Base-by-base conservation (phyloP, 352 stramenopile genomes). In the Globisporangium iwayamae region DNA sequence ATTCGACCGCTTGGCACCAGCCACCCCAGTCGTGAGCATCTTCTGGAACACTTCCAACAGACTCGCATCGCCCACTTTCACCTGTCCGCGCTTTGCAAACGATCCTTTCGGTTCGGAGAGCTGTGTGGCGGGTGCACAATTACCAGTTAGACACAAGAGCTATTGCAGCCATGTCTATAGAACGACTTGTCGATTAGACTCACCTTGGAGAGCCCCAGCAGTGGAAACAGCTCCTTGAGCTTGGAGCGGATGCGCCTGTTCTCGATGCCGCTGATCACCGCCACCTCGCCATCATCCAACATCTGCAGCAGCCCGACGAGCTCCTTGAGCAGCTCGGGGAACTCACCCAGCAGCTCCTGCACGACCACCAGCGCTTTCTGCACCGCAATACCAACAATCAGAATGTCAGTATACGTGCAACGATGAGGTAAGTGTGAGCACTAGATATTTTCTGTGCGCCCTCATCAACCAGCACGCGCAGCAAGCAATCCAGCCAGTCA, bases 241-340 rank as follows among this genome's bases (percentile, higher is more conserved):
- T 89, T 79, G 9, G 66, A 69, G 25, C 77, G 81, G 46, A 96
- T 88, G 62, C 73, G 74, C 48, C 63, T 68, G 71, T 96, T 93
- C 62, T 89, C 75, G 25, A 96, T 87, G 41, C 82, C 87, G 4
- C 78, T 76, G 71, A 94, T 88, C 34, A 94, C 74, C 20, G 81
- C 87, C 25, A 86, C 75, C 63, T 93, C 71, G 18, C 87, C 85
- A 38, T 87, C 72, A 56, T 94, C 80, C 56, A 96, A 53, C 81
- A 89, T 87, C 68, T 92, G 83, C 30, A 96, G 63, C 39, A 96
- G 65, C 28, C 38, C 55, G 20, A 92, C 53, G 38, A 96, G 73
- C 20, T 96, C 87, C 20, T 63, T 68, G 20, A 74, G 70, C 38
- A 96, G 75, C 56, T 79, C 73, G 3, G 87, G 83, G 61, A 87